phyloP scores from a whole-genome alignment of 352 stramenopile species.

The Phytophthora pluvialis region DNA sequence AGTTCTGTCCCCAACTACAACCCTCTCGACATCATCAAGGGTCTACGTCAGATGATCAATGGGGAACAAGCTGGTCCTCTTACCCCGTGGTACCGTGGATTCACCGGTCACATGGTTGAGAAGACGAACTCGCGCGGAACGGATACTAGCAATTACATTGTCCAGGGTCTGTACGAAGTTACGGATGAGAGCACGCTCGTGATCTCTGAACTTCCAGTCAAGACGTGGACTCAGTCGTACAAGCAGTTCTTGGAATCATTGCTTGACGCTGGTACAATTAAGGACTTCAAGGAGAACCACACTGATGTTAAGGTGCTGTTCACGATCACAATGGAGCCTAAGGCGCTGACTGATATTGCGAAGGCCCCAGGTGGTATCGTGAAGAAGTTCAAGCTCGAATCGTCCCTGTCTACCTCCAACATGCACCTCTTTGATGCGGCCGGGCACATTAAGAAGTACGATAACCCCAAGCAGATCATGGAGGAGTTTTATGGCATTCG shows the following conservation, averaged over 20 bases:
- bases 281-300: conserved; percentile 94
- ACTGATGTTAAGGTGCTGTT: conserved; percentile 94
- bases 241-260: conserved; percentile 95
- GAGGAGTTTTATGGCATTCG: conserved; percentile 95
- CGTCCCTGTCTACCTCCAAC: conserved; percentile 94
- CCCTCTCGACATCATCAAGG: conserved; percentile 88
- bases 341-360: conserved; percentile 73
- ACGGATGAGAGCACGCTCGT: conserved; percentile 90
- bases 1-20: conserved; percentile 94
- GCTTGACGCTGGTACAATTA: conserved; percentile 86
- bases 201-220: conserved; percentile 97
- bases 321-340: conserved; percentile 80
- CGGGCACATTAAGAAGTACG: conserved; percentile 94
- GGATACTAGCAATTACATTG: conserved; percentile 77
- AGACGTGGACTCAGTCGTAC: conserved; percentile 97
- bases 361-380: conserved; percentile 81
- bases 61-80: conserved; percentile 63
- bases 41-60: conserved; percentile 72
- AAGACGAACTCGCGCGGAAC: conserved; percentile 64
- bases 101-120: conserved; percentile 87
- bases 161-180: conserved; percentile 86
- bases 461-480: conserved; percentile 92
- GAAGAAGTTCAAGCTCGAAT: conserved; percentile 97
- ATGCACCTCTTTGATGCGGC: conserved; percentile 96
- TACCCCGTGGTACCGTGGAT: conserved; percentile 93